Evolutionary conservation across 1,284 basidiomycete species (phyloP).

Genomic region (Puccinia horiana): DNA sequence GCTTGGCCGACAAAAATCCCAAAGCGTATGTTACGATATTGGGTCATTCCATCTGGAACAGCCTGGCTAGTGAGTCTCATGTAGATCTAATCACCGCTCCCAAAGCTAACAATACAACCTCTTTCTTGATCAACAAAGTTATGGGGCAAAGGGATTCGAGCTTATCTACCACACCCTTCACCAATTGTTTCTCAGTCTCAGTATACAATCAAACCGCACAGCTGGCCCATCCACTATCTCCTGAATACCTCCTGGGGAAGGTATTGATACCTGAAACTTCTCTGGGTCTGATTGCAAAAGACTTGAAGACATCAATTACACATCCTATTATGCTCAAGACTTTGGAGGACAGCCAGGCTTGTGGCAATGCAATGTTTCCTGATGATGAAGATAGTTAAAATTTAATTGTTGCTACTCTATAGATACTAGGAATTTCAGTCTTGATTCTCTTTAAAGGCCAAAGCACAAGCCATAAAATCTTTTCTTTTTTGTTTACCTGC

Average conservation of each 20-base stretch:
- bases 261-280: not conserved
- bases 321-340: not conserved
- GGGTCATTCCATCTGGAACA: not conserved
- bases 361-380: not conserved
- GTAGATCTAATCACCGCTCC: too few species aligned
- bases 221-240: not conserved
- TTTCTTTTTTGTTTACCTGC: not conserved
- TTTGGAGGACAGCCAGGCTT: not conserved
- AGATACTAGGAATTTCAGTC: too few species aligned
- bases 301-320: not conserved
- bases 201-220: not conserved
- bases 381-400: not conserved
- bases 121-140: not conserved
- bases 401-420: too few species aligned
- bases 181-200: not conserved
- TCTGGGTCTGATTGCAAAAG: not conserved
- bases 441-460: not conserved
- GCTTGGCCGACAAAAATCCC: not conserved
- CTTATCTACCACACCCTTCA: not conserved
- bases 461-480: not conserved
- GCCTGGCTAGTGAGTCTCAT: not conserved
- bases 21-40: not conserved
- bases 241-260: not conserved
- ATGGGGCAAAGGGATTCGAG: not conserved
- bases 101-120: not conserved